phyloP scores from a whole-genome alignment of 305 asterid species.

The Fraxinus albicans region DNA sequence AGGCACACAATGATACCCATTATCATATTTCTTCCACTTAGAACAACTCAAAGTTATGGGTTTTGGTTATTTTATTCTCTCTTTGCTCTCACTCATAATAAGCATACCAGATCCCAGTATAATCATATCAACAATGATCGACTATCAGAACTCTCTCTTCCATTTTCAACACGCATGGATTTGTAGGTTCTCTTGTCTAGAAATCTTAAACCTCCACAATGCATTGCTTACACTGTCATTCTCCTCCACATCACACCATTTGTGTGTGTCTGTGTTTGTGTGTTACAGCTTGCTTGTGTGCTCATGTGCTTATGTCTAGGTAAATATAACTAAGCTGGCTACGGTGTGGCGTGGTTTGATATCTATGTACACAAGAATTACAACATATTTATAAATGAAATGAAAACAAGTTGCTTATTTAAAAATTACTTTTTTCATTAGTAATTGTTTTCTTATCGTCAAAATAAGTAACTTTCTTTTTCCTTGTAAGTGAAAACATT shows the following conservation, averaged over 20 bases:
- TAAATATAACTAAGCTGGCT: no score
- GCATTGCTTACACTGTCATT: neutral
- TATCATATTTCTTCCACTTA: slow-evolving; percentile 48
- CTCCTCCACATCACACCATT: slow-evolving; percentile 27
- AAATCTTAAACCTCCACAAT: slow-evolving; percentile 9
- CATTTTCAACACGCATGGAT: slow-evolving; percentile 37
- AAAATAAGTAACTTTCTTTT: no score
- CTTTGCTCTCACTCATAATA: slow-evolving; percentile 17
- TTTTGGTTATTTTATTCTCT: slow-evolving; percentile 20
- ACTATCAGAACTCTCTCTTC: neutral
- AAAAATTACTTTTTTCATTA: neutral
- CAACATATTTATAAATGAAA: neutral
- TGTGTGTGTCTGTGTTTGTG: neutral
- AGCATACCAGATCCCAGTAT: neutral
- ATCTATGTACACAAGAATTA: neutral
- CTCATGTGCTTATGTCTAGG: neutral
- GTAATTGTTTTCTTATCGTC: neutral
- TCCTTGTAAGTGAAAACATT: no score
- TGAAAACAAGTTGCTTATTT: neutral
- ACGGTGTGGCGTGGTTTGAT: neutral
- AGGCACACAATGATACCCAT: slow-evolving; percentile 42
- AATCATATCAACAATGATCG: slow-evolving; percentile 26
- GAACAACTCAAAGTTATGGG: slow-evolving; percentile 44
- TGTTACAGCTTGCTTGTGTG: neutral
- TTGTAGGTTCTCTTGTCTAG: slow-evolving; percentile 37